Evolutionary conservation across 2,329 filamentous ascomycete species (phyloP), one percentile per base, ranked within the genome.

Genomic region (Penicillium sp.): DNA sequence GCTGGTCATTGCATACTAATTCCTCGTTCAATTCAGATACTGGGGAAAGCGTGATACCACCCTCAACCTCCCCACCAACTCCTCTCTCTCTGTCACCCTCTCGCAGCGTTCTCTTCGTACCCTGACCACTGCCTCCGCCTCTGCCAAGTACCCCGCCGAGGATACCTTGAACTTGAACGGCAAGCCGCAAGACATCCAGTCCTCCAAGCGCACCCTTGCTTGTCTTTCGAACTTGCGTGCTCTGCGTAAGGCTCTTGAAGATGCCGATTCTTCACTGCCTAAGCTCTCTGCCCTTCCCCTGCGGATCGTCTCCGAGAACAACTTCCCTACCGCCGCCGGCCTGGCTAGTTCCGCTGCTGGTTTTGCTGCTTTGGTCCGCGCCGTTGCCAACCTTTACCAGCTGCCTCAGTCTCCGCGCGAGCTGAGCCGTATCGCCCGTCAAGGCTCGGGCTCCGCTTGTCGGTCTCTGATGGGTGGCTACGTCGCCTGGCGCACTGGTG

Each of bases 21-120:
- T 18, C 14, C 61, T 52, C 19, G 7, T 27, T 46, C 44, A 14
- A 33, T 46, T 9, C 67, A 87, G 85, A 75, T 90, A 99, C 85
- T 99, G 96, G 95, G 95, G 96, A 69, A 99, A 99, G 81, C 91
- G 95, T 63, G 93, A 98, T 78, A 79, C 91, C 54, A 91, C 90
- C 75, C 87, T 98, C 70, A 99, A 99, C 79, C 89, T 98, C 57
- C 95, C 95, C 37, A 98, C 95, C 74, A 99, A 99, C 83, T 96
- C 92, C 65, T 99, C 95, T 66, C 88, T 99, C 73, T 96, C 92
- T 63, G 94, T 99, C 59, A 99, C 95, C 56, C 90, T 99, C 70
- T 95, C 92, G 52, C 95, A 99, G 80, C 84, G 86, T 76, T 94
- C 97, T 73, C 87, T 99, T 63, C 92, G 93, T 74, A 97, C 95